These are phyloP conservation scores for Ministeria vibrans DNA, from an alignment of 78 protist genomes.

Conservation along the genomic window DNA sequence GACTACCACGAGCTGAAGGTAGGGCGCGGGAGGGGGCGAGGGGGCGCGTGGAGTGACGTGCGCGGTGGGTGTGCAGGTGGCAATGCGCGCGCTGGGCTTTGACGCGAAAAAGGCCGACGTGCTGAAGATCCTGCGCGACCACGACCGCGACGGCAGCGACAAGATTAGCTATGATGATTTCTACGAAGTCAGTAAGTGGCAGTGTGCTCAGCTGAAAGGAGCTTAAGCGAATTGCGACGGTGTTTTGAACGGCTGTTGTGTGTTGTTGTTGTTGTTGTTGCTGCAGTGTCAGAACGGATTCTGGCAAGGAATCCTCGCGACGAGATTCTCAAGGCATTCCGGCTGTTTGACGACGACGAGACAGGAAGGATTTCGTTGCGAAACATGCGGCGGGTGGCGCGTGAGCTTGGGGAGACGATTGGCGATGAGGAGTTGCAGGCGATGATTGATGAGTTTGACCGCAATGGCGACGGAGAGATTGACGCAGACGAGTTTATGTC, in stretches of 20 bases:
- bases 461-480: conserved; percentile 73
- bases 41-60: too few relatives aligned
- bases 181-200: neutral
- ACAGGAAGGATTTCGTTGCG: conserved; percentile 59
- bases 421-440: conserved; percentile 81
- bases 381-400: conserved; percentile 53
- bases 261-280: neutral
- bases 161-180: neutral
- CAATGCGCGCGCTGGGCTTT: conserved; percentile 84
- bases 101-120: conserved; percentile 75
- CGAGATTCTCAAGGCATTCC: conserved; percentile 66
- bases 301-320: conserved; percentile 53
- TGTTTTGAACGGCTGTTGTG: neutral
- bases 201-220: neutral
- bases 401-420: conserved; percentile 68
- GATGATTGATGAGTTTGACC: conserved; percentile 90
- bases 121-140: conserved; percentile 9
- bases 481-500: conserved; percentile 8
- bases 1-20: conserved; percentile 68
- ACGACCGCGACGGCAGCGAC: neutral
- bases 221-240: neutral
- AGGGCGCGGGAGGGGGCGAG: neutral
- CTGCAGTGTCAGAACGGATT: neutral
- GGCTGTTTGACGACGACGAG: conserved; percentile 69
- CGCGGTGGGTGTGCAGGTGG: too few relatives aligned